phyloP scores from a whole-genome alignment of 805 yeast species.

The Zygoascus ofunaensis region DNA sequence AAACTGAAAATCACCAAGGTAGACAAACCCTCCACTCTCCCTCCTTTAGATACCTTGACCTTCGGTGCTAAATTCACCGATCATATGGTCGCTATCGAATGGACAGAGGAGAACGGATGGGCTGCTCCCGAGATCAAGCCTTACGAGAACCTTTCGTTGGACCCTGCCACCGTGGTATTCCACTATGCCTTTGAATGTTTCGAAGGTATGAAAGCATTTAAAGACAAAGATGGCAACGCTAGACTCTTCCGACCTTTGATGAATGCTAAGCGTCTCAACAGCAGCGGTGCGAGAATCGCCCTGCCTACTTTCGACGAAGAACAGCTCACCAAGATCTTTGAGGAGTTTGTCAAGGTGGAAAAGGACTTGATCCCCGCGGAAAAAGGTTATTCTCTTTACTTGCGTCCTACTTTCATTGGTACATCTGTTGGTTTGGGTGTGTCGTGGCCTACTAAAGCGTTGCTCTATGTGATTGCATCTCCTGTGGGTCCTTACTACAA shows the following conservation, averaged over 20 bases:
- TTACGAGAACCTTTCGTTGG: slow-evolving; percentile 63
- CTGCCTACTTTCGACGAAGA: slow-evolving; percentile 79
- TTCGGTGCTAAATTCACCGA: slow-evolving; percentile 73
- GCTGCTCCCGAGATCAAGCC: slow-evolving; percentile 80
- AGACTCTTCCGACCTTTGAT: slow-evolving; percentile 85
- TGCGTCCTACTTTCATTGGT: slow-evolving; percentile 94
- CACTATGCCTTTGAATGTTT: slow-evolving; percentile 93
- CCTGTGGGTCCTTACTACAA: slow-evolving; percentile 96
- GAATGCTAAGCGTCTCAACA: slow-evolving; percentile 88
- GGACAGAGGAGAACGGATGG: slow-evolving; percentile 79
- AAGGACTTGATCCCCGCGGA: slow-evolving; percentile 72
- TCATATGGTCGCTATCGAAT: slow-evolving; percentile 82
- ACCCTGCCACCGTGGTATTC: slow-evolving; percentile 84
- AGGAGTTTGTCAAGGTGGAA: slow-evolving; percentile 67
- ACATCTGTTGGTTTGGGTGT: slow-evolving; percentile 87
- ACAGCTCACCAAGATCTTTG: slow-evolving; percentile 65
- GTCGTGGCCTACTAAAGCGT: slow-evolving; percentile 68
- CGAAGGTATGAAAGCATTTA: slow-evolving; percentile 93
- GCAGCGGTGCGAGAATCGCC: slow-evolving; percentile 80
- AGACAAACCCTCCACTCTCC: slow-evolving; percentile 41
- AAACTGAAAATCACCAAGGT: slow-evolving; percentile 42
- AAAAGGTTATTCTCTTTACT: slow-evolving; percentile 81
- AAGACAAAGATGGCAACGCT: slow-evolving; percentile 45
- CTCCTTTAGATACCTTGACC: slow-evolving; percentile 53
- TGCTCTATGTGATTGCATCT: slow-evolving; percentile 78